Percentiles rank a stretch among this genome's conserved stretches.
Conservation (phyloP, 192 early-diverging fungal genomes). For the Mortierella hygrophila region DNA sequence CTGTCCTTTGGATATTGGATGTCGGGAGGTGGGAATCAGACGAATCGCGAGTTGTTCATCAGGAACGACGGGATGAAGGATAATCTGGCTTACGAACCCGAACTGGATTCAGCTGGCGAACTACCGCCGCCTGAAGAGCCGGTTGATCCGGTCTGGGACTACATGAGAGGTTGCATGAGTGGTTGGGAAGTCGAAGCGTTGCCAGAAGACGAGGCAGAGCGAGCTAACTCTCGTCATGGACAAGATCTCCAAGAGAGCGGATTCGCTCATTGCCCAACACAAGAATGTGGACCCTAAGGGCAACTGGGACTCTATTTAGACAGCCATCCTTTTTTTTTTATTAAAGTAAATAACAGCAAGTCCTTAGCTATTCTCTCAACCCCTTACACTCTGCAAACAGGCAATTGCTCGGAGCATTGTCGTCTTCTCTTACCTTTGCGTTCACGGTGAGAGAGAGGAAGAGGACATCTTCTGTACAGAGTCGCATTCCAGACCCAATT, state of each 20-base stretch:
- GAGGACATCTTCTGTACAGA: not conserved
- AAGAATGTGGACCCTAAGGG: not conserved
- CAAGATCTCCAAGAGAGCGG: not conserved
- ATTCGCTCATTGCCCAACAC: not conserved
- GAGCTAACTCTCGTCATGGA: not conserved
- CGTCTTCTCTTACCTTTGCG: not conserved
- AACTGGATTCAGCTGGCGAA: not conserved
- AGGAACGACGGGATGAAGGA: not conserved
- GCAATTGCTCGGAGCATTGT: not conserved
- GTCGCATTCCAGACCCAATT: not conserved
- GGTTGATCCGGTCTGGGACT: conserved; percentile 5
- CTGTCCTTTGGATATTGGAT: conserved; percentile 45
- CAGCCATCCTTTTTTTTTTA: not conserved
- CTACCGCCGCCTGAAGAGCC: conserved; percentile 3
- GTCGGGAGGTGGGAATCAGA: conserved; percentile 13
- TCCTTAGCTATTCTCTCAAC: not conserved
- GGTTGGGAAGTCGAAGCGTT: not conserved
- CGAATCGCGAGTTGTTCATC: conserved; percentile 1
- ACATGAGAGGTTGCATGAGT: not conserved
- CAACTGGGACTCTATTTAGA: not conserved
- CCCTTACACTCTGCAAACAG: not conserved
- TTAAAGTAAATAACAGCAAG: not conserved
- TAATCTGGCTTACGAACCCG: not conserved
- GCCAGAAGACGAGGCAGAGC: not conserved
- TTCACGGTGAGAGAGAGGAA: not conserved